Evolutionary conservation across 345 rosid genomes (phyloP), one percentile per base, ranked within the genome.

Genomic region (Syzygium oleosum): DNA sequence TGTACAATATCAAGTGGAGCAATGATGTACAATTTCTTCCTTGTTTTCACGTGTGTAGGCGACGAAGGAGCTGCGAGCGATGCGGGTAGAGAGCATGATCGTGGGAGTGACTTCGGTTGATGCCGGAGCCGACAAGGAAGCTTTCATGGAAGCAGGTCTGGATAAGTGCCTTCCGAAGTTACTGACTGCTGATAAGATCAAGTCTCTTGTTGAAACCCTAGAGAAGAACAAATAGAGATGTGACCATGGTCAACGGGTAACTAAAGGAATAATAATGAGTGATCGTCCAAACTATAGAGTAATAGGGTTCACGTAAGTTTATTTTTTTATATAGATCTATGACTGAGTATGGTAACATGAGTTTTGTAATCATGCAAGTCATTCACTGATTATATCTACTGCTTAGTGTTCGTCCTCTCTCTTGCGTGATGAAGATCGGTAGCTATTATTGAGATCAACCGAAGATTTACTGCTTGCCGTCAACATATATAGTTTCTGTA

Each of bases 111-210:
- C 90, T 31, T 80, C 91, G 12, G 23, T 87, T 25, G 27, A 1
- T 38, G 8, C 29, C 11, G 54, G 79, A 2, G 12, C 21, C 5
- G 88, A 85, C 55, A 11, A 14, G 29, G 29, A 87, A 29, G 84
- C 14, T 5, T 92, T 91, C 85, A 59, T 84, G 65, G 88, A 52
- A 12, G 89, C 93, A 0, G 93, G 94, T 15, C 65, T 92, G 17
- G 85, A 91, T 51, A 85, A 52, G 5, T 91, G 88, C 83, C 73
- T 86, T 31, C 43, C 19, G 2, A 93, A 93, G 73, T 93, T 94
- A 3, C 34, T 93, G 53, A 88, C 85, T 31, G 0, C 78, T 15
- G 87, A 89, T 0, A 87, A 80, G 27, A 46, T 91, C 52, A 31
- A 14, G 27, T 22, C 86, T 25, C 53, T 89, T 55, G 43, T 90